phyloP scores from a whole-genome alignment of 2,329 filamentous ascomycete species.

The Fusarium hainanense region DNA sequence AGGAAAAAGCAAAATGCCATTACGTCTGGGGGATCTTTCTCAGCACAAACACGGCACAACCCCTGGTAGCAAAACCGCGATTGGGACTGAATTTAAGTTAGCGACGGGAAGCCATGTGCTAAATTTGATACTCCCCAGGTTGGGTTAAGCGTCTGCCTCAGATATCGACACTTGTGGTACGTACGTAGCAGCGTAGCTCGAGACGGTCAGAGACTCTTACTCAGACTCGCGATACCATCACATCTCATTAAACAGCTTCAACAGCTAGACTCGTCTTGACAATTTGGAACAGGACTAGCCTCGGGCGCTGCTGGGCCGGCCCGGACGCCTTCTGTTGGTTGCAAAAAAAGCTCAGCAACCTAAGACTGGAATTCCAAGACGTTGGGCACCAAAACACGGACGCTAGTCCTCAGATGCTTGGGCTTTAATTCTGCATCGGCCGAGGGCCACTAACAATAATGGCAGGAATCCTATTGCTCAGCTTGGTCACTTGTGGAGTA shows the following conservation, averaged over 20 bases:
- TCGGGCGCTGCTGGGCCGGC: slow-evolving; percentile 44
- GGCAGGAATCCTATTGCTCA: slow-evolving; percentile 46
- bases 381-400: slow-evolving; percentile 47
- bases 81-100: slow-evolving; percentile 29
- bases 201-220: slow-evolving; percentile 19
- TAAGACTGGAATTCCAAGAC: slow-evolving; percentile 30
- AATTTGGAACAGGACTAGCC: slow-evolving; percentile 36
- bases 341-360: slow-evolving; percentile 30
- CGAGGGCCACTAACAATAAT: slow-evolving; percentile 39
- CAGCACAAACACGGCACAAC: slow-evolving; percentile 12
- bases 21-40: slow-evolving; percentile 31
- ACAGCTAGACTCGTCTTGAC: slow-evolving; percentile 22
- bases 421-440: slow-evolving; percentile 42
- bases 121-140: slow-evolving; percentile 33
- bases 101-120: slow-evolving; percentile 39
- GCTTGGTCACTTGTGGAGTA: slow-evolving; percentile 38
- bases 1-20: slow-evolving; percentile 31
- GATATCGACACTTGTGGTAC: slow-evolving; percentile 34
- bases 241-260: slow-evolving; percentile 19
- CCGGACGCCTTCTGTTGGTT: slow-evolving; percentile 38
- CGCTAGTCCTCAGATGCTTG: slow-evolving; percentile 40
- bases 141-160: slow-evolving; percentile 1
- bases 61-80: slow-evolving; percentile 23
- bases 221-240: slow-evolving; percentile 17
- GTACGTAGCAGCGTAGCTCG: slow-evolving; percentile 4